phyloP scores from a whole-genome alignment of 306 rosid genomes.

The Fragaria nilgerrensis region DNA sequence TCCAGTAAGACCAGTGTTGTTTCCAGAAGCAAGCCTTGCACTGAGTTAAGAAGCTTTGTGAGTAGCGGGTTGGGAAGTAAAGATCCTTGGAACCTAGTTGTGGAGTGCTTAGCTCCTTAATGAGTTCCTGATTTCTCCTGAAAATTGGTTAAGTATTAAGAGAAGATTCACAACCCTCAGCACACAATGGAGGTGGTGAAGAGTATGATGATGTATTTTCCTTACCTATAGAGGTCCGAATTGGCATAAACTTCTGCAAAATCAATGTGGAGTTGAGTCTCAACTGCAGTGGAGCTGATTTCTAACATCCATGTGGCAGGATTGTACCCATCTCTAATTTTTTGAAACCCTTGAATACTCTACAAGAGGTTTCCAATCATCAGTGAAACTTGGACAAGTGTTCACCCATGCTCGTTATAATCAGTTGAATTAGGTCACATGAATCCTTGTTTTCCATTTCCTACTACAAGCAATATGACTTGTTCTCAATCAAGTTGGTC shows the following conservation, averaged over 20 bases:
- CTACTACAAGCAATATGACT: not conserved
- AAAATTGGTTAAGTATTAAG: not conserved
- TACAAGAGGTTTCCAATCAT: not conserved
- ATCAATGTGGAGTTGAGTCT: conserved; percentile 22
- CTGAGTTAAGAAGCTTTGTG: conserved; percentile 35
- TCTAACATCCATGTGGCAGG: conserved; percentile 40
- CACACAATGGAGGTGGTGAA: not conserved
- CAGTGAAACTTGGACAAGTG: not conserved
- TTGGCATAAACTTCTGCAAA: conserved; percentile 25
- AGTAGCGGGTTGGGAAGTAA: conserved; percentile 35
- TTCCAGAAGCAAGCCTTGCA: conserved; percentile 51
- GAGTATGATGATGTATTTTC: not conserved
- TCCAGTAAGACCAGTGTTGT: conserved; percentile 45
- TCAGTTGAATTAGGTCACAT: not conserved
- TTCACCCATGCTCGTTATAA: not conserved
- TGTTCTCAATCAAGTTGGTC: not conserved
- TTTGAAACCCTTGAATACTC: conserved; percentile 22
- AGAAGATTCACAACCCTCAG: not conserved
- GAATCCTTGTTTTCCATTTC: not conserved
- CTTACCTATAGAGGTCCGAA: conserved; percentile 21
- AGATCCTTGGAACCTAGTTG: conserved; percentile 43
- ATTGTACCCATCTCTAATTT: conserved; percentile 31
- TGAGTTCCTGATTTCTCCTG: conserved; percentile 45
- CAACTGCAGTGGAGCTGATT: conserved; percentile 20
- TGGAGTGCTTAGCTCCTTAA: conserved; percentile 35